phyloP scores from a whole-genome alignment of 495 filamentous ascomycete genomes.

The Cryomyces minteri region DNA sequence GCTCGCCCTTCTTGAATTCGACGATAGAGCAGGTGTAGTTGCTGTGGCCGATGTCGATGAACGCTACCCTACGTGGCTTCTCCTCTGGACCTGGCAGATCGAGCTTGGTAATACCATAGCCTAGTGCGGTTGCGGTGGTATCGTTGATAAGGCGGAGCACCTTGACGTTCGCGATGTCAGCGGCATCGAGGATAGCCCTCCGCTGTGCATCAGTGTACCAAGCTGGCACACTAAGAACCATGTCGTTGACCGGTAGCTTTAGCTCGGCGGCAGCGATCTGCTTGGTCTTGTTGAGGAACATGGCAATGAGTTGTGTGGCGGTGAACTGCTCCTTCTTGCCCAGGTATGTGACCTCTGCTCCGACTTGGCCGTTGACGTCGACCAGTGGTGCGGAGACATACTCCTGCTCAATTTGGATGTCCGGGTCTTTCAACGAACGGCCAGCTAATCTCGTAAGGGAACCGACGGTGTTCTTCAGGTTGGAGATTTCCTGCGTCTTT shows the following conservation, averaged over 20 bases:
- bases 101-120: slow-evolving; percentile 93
- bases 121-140: slow-evolving; percentile 88
- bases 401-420: slow-evolving; percentile 78
- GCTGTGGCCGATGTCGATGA: slow-evolving; percentile 92
- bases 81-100: slow-evolving; percentile 80
- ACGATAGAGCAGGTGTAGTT: slow-evolving; percentile 90
- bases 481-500: slow-evolving; percentile 98
- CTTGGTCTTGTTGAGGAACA: slow-evolving; percentile 91
- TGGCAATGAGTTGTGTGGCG: slow-evolving; percentile 76
- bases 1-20: slow-evolving; percentile 93
- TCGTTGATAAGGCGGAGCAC: slow-evolving; percentile 91
- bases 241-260: slow-evolving; percentile 81
- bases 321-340: slow-evolving; percentile 90
- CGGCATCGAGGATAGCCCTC: slow-evolving; percentile 72
- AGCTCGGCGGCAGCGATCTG: slow-evolving; percentile 72
- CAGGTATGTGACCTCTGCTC: slow-evolving; percentile 84
- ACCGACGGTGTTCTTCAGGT: slow-evolving; percentile 94
- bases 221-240: slow-evolving; percentile 83
- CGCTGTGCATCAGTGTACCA: slow-evolving; percentile 97
- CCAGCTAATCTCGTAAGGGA: slow-evolving; percentile 85
- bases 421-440: slow-evolving; percentile 69
- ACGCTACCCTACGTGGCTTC: slow-evolving; percentile 80
- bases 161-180: slow-evolving; percentile 89
- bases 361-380: slow-evolving; percentile 84
- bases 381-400: slow-evolving; percentile 76